Conservation (phyloP, 305 asterid species). For the Andrographis paniculata region DNA sequence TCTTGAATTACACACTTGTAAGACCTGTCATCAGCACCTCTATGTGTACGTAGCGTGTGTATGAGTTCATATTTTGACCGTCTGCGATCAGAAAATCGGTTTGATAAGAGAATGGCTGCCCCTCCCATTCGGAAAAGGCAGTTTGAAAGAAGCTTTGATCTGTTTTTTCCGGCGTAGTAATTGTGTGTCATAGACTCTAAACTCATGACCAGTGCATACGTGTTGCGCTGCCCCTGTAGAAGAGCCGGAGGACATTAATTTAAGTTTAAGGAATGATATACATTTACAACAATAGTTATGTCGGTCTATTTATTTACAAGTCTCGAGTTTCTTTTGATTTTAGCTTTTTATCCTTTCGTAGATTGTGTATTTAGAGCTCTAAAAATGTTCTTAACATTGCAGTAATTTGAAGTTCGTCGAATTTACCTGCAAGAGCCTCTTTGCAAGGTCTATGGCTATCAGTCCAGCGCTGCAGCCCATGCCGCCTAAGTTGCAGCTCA, state of each 20-base stretch:
- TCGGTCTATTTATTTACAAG: too few species aligned
- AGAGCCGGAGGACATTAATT: too few species aligned
- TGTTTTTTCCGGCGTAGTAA: conserved; percentile 46
- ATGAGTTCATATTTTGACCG: conserved; percentile 47
- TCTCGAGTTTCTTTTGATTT: too few species aligned
- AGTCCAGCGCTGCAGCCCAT: conserved; percentile 78
- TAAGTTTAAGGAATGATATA: too few species aligned
- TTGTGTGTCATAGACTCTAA: conserved; percentile 35
- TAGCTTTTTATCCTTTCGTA: too few species aligned
- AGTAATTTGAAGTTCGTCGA: too few species aligned
- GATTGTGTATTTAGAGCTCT: too few species aligned
- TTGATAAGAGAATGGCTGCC: conserved; percentile 56
- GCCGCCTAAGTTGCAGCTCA: conserved; percentile 61
- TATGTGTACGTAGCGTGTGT: conserved; percentile 53
- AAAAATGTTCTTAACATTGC: too few species aligned
- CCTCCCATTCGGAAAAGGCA: conserved; percentile 67
- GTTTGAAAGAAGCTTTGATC: conserved; percentile 48
- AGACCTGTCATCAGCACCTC: conserved; percentile 53
- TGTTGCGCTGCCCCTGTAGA: conserved; percentile 43
- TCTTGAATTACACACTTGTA: conserved; percentile 39
- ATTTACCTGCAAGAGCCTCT: conserved; percentile 44
- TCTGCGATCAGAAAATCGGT: conserved; percentile 29
- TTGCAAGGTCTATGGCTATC: conserved; percentile 56
- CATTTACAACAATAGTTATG: too few species aligned
- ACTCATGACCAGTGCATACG: conserved; percentile 55